Base-by-base conservation (phyloP, 371 early-diverging fungal genomes). In the Zychaea mexicana region DNA sequence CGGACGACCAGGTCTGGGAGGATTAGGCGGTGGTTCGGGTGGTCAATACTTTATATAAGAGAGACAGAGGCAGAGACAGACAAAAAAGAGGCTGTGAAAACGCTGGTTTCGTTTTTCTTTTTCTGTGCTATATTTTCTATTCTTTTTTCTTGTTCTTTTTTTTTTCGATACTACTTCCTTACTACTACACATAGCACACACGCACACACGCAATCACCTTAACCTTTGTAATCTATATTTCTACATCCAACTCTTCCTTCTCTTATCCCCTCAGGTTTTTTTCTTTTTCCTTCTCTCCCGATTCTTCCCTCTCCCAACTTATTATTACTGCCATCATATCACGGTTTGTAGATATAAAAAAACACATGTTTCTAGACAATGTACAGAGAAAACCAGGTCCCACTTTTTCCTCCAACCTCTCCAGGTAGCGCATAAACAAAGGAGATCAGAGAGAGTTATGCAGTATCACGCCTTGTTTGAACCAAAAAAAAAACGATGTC, bases 11-110 rank as follows among this genome's bases (percentile, higher is more conserved):
- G 64, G 74, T 38, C 66, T 67, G 39, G 74, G 70, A 46, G 62
- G 69, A 57, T 33, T 53, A 69, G 61, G 66, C 63, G 74, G 73
- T 45, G 78, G 74, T 56, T 69, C 74, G 30, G 78, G 81, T 57
- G 79, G 79, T 42, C 78, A 81, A 67, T 78, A 81, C 70, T 81
- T 81, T 69, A 68, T 81, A 68, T 81, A 71, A 64, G 32, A 31
- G n/a, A 33, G 5, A 12, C 5, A 8, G 12, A 33, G 33, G 33
- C 5, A 33, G 12, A 33, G 33, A 12, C 8, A 39, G 39, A 42
- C 4, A 42, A 3, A 15, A 6, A 42, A 42, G 42, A n/a, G n/a
- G n/a, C n/a, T n/a, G n/a, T n/a, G 49, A 15, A 49, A 24, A 49
- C n/a, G 49, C 49, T 49, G 49, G 49, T 49, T n/a, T 49, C 49